These are phyloP conservation scores for Larix kaempferi DNA, from an alignment of 75 land plant species.

Conservation along the genomic window DNA sequence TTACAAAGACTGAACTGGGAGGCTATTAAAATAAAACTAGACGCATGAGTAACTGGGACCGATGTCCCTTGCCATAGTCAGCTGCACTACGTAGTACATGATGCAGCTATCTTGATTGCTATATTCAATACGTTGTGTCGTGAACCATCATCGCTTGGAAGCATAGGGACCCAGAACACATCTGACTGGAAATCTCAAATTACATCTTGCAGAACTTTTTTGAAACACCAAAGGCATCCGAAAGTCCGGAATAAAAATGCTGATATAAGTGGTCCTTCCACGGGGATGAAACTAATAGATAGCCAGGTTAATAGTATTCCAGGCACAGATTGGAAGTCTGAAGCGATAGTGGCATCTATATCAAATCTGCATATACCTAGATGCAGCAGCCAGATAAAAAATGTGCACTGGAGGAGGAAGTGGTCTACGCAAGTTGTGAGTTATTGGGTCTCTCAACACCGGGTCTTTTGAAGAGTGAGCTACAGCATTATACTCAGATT, in stretches of 20 bases:
- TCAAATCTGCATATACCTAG: not conserved
- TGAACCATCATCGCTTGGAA: not conserved
- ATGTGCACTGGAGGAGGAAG: slow-evolving; percentile 2
- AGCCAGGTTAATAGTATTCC: not conserved
- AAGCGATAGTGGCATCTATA: not conserved
- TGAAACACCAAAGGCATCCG: too few species aligned
- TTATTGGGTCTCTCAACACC: slow-evolving; percentile 17
- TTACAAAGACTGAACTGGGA: slow-evolving; percentile 61
- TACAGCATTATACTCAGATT: slow-evolving; percentile 9
- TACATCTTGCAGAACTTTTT: too few species aligned
- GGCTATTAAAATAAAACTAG: slow-evolving; percentile 65
- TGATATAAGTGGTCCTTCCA: too few species aligned
- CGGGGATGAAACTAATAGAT: too few species aligned
- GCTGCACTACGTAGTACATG: slow-evolving; percentile 86
- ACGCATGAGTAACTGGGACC: slow-evolving; percentile 76
- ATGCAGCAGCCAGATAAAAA: not conserved
- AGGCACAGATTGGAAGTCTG: not conserved
- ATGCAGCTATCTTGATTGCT: slow-evolving; percentile 72
- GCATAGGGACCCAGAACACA: not conserved
- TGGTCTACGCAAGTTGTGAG: slow-evolving; percentile 15
- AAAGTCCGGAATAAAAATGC: too few species aligned
- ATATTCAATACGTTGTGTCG: slow-evolving; percentile 28
- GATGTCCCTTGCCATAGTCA: slow-evolving; percentile 62
- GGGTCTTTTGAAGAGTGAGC: slow-evolving; percentile 20
- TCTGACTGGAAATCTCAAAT: slow-evolving; percentile 4